These are phyloP conservation scores for Fusarium citri DNA, from an alignment of 2,329 filamentous ascomycete species.

Conservation along the genomic window DNA sequence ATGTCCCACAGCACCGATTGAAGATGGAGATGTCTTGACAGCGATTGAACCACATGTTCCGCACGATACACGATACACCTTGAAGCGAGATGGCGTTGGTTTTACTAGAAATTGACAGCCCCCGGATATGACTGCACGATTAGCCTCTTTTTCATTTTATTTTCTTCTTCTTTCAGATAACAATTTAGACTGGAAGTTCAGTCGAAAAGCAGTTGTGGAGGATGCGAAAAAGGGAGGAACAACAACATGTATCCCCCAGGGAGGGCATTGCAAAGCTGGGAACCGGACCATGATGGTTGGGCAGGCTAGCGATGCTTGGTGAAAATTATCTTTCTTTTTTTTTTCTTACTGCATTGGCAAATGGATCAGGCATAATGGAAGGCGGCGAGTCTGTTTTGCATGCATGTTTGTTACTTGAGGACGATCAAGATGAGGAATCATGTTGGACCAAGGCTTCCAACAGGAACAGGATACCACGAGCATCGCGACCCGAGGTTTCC, in stretches of 20 bases:
- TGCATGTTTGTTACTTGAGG: constrained; percentile 19
- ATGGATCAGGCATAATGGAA: constrained; percentile 21
- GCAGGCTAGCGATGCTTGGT: constrained; percentile 42
- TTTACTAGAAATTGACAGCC: constrained; percentile 15
- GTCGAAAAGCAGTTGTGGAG: neutral
- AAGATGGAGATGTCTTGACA: no score
- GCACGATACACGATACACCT: neutral
- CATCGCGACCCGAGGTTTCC: no score
- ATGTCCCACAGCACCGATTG: neutral
- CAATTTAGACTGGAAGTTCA: neutral
- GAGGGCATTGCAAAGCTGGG: constrained; percentile 1
- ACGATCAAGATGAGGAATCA: neutral
- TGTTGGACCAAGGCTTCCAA: constrained; percentile 4
- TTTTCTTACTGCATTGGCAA: constrained; percentile 36
- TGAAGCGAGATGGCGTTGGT: neutral
- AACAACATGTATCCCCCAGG: neutral
- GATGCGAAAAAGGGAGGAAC: constrained; percentile 2
- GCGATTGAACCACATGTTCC: neutral
- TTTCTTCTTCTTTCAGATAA: neutral
- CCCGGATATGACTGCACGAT: constrained; percentile 19
- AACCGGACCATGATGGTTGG: constrained; percentile 28
- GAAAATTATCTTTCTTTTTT: constrained; percentile 30
- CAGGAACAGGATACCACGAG: no score
- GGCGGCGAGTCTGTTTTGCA: constrained; percentile 36
- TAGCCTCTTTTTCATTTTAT: neutral